A percentile compares a stretch with the other conserved stretches of the same genome.
phyloP scores from a whole-genome alignment of 2,329 filamentous ascomycete species.

The Phaeosphaeria sp. region DNA sequence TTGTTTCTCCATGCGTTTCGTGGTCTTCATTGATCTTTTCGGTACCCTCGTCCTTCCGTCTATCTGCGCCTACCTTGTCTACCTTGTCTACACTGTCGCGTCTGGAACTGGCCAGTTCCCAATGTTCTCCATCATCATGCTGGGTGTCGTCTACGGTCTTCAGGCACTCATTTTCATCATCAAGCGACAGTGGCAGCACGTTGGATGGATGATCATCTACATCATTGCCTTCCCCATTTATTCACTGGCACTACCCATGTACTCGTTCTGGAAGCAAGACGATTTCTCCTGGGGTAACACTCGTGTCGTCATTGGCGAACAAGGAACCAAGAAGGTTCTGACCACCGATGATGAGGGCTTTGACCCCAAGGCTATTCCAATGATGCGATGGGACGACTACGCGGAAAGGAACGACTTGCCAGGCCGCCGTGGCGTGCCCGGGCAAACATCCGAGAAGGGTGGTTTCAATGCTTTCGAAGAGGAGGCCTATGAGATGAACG shows the following conservation, averaged over 20 bases:
- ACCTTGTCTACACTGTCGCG: constrained; percentile 81
- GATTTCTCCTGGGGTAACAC: constrained; percentile 99
- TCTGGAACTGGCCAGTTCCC: constrained; percentile 77
- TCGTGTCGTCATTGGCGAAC: constrained; percentile 93
- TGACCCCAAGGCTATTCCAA: constrained; percentile 88
- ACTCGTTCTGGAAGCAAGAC: constrained; percentile 99
- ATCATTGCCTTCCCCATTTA: constrained; percentile 94
- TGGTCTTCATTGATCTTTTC: constrained; percentile 92
- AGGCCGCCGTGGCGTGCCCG: constrained; percentile 76
- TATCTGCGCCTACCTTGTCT: constrained; percentile 84
- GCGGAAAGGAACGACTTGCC: constrained; percentile 85
- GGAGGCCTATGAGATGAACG: constrained; percentile 91
- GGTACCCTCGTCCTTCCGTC: constrained; percentile 92
- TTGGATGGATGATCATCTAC: constrained; percentile 99
- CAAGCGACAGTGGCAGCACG: constrained; percentile 96
- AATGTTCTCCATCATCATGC: constrained; percentile 83
- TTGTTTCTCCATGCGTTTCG: constrained; percentile 96
- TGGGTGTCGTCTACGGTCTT: constrained; percentile 91
- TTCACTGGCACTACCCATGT: constrained; percentile 87
- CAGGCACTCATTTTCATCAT: constrained; percentile 96
- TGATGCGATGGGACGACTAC: constrained; percentile 98
- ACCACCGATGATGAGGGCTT: constrained; percentile 82
- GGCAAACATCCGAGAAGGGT: constrained; percentile 63
- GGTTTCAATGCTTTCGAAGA: constrained; percentile 70
- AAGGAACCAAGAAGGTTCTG: constrained; percentile 87